These are phyloP conservation scores for Lodderomyces parapsilosis DNA, from an alignment of 1,139 yeast species.

Conservation along the genomic window DNA sequence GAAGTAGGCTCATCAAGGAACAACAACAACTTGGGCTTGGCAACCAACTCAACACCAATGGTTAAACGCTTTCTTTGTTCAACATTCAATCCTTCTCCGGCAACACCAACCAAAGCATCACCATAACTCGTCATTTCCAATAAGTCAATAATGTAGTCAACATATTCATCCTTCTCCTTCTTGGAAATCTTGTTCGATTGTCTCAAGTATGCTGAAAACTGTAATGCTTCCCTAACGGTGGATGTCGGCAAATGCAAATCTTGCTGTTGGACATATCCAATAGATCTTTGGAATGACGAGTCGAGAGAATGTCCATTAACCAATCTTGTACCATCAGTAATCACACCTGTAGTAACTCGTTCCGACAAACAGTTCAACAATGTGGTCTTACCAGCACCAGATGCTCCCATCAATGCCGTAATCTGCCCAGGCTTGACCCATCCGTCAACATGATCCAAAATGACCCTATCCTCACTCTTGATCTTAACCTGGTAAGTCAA, in stretches of 20 bases:
- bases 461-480: conserved; percentile 59
- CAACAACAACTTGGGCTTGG: too few relatives aligned
- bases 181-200: too few relatives aligned
- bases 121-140: conserved; percentile 34
- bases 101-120: conserved; percentile 41
- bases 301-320: conserved; percentile 15
- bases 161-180: too few relatives aligned
- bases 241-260: too few relatives aligned
- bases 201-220: too few relatives aligned
- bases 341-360: conserved; percentile 33
- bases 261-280: too few relatives aligned
- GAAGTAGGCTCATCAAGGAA: too few relatives aligned
- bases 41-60: too few relatives aligned
- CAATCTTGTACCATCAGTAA: conserved; percentile 31
- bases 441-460: conserved; percentile 70
- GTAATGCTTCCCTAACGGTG: too few relatives aligned
- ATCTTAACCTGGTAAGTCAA: conserved; percentile 71
- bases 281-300: too few relatives aligned
- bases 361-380: conserved; percentile 33
- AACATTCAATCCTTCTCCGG: conserved; percentile 42
- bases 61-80: conserved; percentile 40
- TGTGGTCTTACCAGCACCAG: conserved; percentile 38
- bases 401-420: conserved; percentile 32
- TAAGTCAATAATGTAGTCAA: too few relatives aligned
- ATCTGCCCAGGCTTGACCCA: conserved; percentile 42